Conservation (phyloP, 2,329 filamentous ascomycete species). For the Helminthosporium solani region DNA sequence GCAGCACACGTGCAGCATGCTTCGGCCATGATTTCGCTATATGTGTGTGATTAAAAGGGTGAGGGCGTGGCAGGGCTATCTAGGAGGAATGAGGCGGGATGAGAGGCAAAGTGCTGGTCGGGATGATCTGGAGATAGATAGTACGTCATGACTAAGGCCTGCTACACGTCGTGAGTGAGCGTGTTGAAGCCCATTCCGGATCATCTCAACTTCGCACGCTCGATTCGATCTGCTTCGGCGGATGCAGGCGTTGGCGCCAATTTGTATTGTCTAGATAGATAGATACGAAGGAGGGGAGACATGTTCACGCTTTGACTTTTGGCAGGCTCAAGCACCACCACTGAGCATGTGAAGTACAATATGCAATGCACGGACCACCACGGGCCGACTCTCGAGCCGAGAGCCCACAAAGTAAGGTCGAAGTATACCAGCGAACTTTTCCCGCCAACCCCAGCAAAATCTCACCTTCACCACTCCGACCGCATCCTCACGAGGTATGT, state of each 20-base stretch:
- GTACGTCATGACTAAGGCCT: constrained; percentile 38
- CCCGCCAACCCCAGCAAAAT: constrained; percentile 17
- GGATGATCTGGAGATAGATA: constrained; percentile 19
- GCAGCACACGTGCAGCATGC: constrained; percentile 71
- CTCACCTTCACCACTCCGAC: constrained; percentile 24
- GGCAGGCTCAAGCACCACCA: too few relatives aligned
- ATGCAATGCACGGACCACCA: constrained; percentile 23
- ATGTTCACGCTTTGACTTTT: too few relatives aligned
- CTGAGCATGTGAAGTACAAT: too few relatives aligned
- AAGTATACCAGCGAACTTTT: constrained; percentile 25
- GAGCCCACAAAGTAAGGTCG: constrained; percentile 14
- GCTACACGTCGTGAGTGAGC: constrained; percentile 21
- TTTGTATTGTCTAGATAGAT: too few relatives aligned
- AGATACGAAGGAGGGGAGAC: too few relatives aligned
- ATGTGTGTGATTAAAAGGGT: constrained; percentile 2
- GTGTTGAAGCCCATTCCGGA: too few relatives aligned
- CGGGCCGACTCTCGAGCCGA: constrained; percentile 17
- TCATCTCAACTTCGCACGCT: too few relatives aligned
- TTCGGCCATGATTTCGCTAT: constrained; percentile 33
- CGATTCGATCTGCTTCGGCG: too few relatives aligned
- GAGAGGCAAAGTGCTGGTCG: constrained; percentile 11
- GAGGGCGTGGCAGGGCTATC: constrained; percentile 1
- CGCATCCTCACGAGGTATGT: constrained; percentile 43
- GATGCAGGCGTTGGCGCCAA: too few relatives aligned
- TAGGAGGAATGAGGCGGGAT: not conserved